Conservation (phyloP, 1,284 basidiomycete genomes). For the Pascua sp. region DNA sequence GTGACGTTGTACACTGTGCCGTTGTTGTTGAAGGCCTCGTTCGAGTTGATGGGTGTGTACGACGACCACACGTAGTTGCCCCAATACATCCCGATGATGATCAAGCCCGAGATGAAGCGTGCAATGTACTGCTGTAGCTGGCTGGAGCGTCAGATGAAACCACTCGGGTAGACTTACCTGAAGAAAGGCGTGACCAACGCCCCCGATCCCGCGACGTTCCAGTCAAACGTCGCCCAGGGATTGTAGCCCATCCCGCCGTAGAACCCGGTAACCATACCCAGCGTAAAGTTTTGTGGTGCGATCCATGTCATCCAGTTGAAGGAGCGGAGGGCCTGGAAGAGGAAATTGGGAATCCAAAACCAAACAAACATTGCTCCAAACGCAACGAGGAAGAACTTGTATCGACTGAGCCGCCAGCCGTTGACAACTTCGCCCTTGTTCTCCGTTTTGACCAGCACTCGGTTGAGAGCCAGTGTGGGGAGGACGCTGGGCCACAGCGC, state of each 20-base stretch:
- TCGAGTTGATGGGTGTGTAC: conserved; percentile 39
- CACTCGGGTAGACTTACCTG: conserved; percentile 4
- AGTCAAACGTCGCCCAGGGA: conserved; percentile 44
- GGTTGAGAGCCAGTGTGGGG: conserved; percentile 49
- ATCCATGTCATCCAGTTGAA: conserved; percentile 65
- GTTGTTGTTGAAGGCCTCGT: conserved; percentile 26
- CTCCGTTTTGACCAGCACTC: conserved; percentile 48
- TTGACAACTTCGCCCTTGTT: conserved; percentile 32
- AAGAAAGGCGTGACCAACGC: conserved; percentile 33
- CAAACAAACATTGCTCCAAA: conserved; percentile 33
- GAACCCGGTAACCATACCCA: conserved; percentile 23
- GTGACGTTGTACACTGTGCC: conserved; percentile 43
- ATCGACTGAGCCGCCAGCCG: conserved; percentile 32
- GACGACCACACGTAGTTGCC: conserved; percentile 14
- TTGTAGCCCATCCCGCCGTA: conserved; percentile 32
- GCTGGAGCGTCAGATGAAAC: no score
- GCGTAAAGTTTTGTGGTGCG: conserved; percentile 45
- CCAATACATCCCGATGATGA: conserved; percentile 5
- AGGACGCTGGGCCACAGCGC: conserved; percentile 50
- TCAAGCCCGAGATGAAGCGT: neutral
- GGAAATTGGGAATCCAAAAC: conserved; percentile 50
- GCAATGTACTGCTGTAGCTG: neutral
- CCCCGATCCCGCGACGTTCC: conserved; percentile 15
- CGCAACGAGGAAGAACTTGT: conserved; percentile 36
- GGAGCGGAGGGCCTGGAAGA: conserved; percentile 52